Percentiles rank a stretch among this genome's conserved stretches.
These are phyloP conservation scores for Zychaea mexicana DNA, from an alignment of 371 early-diverging fungal genomes.

Conservation along the genomic window DNA sequence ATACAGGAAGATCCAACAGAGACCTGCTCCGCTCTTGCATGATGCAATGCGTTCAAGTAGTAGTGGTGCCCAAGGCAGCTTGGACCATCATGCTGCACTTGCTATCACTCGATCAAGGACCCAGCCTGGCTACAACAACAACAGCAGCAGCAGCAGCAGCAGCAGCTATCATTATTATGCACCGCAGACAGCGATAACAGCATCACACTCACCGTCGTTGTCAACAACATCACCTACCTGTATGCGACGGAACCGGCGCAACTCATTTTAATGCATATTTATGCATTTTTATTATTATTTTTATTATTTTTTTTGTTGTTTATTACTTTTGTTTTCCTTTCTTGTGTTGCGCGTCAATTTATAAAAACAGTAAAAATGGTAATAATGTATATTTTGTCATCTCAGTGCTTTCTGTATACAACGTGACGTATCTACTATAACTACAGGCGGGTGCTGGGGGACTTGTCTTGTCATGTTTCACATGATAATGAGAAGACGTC, in stretches of 20 bases:
- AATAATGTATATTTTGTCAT: too few species aligned
- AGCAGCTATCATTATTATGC: not conserved
- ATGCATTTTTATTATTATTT: not conserved
- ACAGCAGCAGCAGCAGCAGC: not conserved
- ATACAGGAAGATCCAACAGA: slow-evolving; percentile 4
- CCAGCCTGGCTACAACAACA: not conserved
- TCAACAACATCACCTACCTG: not conserved
- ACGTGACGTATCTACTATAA: too few species aligned
- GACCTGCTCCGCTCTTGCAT: slow-evolving; percentile 3
- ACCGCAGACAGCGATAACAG: not conserved
- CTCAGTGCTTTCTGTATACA: too few species aligned
- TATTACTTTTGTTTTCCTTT: not conserved
- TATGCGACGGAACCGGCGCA: slow-evolving; percentile 1
- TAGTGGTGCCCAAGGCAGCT: not conserved
- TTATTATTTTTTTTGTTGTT: not conserved
- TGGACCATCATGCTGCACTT: not conserved
- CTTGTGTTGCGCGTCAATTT: too few species aligned
- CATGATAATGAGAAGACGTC: too few species aligned
- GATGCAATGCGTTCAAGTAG: not conserved
- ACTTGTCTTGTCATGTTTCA: too few species aligned
- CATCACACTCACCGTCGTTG: not conserved
- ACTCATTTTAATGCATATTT: slow-evolving; percentile 3
- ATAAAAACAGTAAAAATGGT: too few species aligned
- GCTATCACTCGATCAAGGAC: slow-evolving; percentile 5
- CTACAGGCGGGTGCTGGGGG: too few species aligned